phyloP scores from a whole-genome alignment of 345 rosid genomes.

The Cochlearia excelsa region DNA sequence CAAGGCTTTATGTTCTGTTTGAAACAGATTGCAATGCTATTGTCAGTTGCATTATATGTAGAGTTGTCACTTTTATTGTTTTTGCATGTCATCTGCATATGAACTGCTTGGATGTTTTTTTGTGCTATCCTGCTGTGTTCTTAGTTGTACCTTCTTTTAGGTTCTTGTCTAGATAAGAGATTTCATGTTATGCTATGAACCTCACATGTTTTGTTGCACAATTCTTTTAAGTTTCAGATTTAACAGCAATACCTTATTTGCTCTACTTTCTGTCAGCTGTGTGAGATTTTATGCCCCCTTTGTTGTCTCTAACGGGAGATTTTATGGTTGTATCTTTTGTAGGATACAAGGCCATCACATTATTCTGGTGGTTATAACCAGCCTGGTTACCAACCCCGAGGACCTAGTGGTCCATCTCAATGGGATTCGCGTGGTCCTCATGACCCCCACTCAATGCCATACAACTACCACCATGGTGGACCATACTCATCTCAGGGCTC shows the following conservation, averaged over 20 bases:
- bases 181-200: slow-evolving; percentile 13
- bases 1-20: slow-evolving; percentile 15
- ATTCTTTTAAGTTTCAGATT: neutral
- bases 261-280: slow-evolving; percentile 5
- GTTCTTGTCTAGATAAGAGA: slow-evolving; percentile 4
- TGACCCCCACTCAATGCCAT: slow-evolving; percentile 50
- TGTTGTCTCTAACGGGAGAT: neutral
- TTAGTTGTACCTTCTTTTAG: slow-evolving; percentile 12
- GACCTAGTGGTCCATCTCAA: slow-evolving; percentile 60
- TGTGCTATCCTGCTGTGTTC: slow-evolving; percentile 16
- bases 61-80: neutral
- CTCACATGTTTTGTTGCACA: slow-evolving; percentile 11
- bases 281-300: slow-evolving; percentile 8
- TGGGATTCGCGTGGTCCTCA: slow-evolving; percentile 75
- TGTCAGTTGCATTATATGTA: slow-evolving; percentile 9
- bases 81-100: slow-evolving; percentile 16
- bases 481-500: slow-evolving; percentile 62
- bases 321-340: slow-evolving; percentile 29
- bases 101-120: slow-evolving; percentile 17
- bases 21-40: slow-evolving; percentile 20
- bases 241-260: slow-evolving; percentile 1
- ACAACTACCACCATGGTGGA: slow-evolving; percentile 79
- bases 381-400: slow-evolving; percentile 63
- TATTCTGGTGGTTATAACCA: slow-evolving; percentile 59
- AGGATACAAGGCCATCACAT: slow-evolving; percentile 61